Base-by-base conservation (phyloP, 805 yeast species). In the Yamadazyma paraphyllophila region DNA sequence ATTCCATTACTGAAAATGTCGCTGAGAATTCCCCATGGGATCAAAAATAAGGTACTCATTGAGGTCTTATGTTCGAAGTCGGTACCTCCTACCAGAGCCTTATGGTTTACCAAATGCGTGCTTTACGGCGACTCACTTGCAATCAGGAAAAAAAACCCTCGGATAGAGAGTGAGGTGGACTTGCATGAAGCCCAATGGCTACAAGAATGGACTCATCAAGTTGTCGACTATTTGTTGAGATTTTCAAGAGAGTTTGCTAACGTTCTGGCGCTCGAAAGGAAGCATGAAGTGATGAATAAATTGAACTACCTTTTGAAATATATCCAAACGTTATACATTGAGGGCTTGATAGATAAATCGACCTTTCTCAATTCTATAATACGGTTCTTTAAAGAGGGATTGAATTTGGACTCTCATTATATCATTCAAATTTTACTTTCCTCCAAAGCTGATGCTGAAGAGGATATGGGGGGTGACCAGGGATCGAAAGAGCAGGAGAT, bases 81-180 rank as follows among this genome's bases (percentile, higher is more conserved):
- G 29, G 82, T 92, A 0, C 97, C 98, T 0, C 67, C 85, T 1
- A 60, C 77, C n/a, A 71, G 97, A 48, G 96, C 97, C 0, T 63
- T 92, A 2, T 92, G 99, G 99, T 77, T 94, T 48, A 85, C 92
- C 3, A 81, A 88, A 51, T 88, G 97, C 62, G 88, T 91, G 2
- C 82, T 91, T 17, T 82, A 87, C 10, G 86, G 90, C 51, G 96
- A 89, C 43, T 57, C 65, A n/a, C 34, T 61, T 13, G 57, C 67
- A 2, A 55, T 68, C 14, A 54, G 68, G 9, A 61, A 62, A 44
- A 69, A 67, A 44, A 52, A 59, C 34, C 66, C 59, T 3, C 60
- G 15, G 16, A 35, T 47, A 44, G 35, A 44, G 12, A 48, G 10
- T 12, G 45, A 37, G 9, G 25, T 40, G 3, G 64, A 68, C 17